Evolutionary conservation across 305 asterid species (phyloP).

Genomic region (Rubia tinctorum): DNA sequence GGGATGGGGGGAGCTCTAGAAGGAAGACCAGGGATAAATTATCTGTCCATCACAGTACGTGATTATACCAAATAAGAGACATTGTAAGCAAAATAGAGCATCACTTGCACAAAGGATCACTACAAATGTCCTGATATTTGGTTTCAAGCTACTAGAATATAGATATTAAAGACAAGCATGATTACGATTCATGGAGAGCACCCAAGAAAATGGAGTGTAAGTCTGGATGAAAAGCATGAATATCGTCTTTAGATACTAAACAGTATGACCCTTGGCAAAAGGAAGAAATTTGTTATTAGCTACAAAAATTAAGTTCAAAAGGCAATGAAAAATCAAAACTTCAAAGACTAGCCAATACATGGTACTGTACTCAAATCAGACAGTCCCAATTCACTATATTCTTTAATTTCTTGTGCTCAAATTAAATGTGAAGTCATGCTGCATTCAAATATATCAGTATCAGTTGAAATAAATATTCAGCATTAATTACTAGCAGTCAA

Average conservation of each 20-base stretch:
- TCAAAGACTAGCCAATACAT: not conserved
- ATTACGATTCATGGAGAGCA: too few species aligned
- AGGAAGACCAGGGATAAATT: not conserved
- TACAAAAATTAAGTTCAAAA: not conserved
- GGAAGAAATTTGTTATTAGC: not conserved
- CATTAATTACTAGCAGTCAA: not conserved
- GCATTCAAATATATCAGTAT: not conserved
- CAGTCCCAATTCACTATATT: not conserved
- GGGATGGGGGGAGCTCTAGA: not conserved
- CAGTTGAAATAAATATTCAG: not conserved
- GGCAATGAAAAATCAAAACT: not conserved
- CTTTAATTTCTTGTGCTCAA: not conserved
- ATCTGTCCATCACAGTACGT: not conserved
- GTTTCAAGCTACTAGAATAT: conserved; percentile 6
- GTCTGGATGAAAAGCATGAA: not conserved
- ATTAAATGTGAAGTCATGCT: not conserved
- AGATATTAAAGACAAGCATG: not conserved
- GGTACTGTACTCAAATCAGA: not conserved
- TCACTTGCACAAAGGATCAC: not conserved
- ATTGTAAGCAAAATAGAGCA: not conserved
- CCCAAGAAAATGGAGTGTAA: not conserved
- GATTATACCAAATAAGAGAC: not conserved
- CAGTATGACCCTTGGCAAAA: not conserved
- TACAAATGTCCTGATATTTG: not conserved
- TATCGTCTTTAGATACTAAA: not conserved